These are phyloP conservation scores for Picea sitchensis DNA, from an alignment of 75 land plant genomes.

Conservation along the genomic window DNA sequence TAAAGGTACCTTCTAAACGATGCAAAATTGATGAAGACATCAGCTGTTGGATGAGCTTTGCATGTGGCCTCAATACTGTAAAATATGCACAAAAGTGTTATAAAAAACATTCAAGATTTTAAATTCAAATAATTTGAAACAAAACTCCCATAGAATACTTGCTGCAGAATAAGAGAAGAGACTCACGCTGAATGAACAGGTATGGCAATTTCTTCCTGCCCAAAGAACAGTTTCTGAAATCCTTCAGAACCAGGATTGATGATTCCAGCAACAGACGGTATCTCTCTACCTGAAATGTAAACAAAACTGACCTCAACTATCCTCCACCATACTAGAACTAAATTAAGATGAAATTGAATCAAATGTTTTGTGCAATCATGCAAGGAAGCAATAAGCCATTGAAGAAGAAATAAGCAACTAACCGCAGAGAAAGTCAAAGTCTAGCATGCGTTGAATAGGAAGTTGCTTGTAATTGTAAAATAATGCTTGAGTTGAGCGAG, in stretches of 20 bases:
- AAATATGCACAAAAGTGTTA: not conserved
- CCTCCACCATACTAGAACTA: not conserved
- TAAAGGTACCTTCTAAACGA: constrained; percentile 76
- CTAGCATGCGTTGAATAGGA: too few relatives aligned
- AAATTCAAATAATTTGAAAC: not conserved
- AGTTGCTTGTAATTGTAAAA: too few relatives aligned
- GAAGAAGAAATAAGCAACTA: not conserved
- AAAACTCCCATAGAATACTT: not conserved
- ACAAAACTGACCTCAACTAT: not conserved
- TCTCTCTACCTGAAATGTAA: constrained; percentile 68
- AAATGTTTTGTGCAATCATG: not conserved
- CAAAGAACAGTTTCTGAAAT: constrained; percentile 96
- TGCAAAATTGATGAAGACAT: constrained; percentile 99
- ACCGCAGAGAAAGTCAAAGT: constrained; percentile 96
- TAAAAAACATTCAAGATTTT: not conserved
- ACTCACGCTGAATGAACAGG: constrained; percentile 77
- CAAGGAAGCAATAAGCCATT: not conserved
- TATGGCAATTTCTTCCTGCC: constrained; percentile 97
- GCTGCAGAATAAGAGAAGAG: not conserved
- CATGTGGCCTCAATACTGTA: constrained; percentile 81
- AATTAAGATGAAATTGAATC: not conserved
- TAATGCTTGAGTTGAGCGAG: too few relatives aligned
- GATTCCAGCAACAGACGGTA: constrained; percentile 96
- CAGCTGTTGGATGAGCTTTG: constrained; percentile 93
- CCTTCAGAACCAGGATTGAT: constrained; percentile 96